Percentiles rank a stretch among this genome's conserved stretches.
Evolutionary conservation across 1,284 basidiomycete genomes (phyloP).

Genomic region (Sphaerobolus stellatus): DNA sequence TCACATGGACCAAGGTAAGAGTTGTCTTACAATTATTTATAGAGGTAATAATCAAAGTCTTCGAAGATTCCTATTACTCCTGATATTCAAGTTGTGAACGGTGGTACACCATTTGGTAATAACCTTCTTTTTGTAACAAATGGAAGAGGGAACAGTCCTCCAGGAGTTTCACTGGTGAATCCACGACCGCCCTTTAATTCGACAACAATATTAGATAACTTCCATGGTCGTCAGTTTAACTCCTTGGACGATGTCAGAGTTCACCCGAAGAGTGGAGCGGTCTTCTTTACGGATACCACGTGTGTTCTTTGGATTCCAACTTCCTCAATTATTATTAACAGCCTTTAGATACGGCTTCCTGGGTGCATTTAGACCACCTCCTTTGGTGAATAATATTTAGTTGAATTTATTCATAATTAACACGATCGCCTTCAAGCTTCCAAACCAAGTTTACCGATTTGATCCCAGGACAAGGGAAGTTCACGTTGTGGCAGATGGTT

Average conservation of each 20-base stretch:
- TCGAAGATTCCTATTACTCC: conserved; percentile 33
- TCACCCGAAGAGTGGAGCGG: conserved; percentile 57
- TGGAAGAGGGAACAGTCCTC: conserved; percentile 62
- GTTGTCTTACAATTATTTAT: background rate
- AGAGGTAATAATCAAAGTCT: conserved; percentile 1
- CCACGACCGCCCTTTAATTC: conserved; percentile 60
- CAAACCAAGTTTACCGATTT: conserved; percentile 2
- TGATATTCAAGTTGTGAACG: conserved; percentile 67
- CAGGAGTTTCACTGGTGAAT: conserved; percentile 65
- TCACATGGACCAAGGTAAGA: conserved; percentile 53
- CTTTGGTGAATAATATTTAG: background rate
- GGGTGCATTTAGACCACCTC: background rate
- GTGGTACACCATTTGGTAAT: conserved; percentile 64
- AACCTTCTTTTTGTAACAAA: conserved; percentile 65
- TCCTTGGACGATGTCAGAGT: conserved; percentile 78
- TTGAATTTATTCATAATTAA: background rate
- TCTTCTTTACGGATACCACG: conserved; percentile 73
- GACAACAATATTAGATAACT: conserved; percentile 66
- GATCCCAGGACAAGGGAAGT: conserved; percentile 62
- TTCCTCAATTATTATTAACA: background rate
- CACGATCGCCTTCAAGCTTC: background rate
- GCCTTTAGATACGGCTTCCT: background rate
- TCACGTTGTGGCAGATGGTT: conserved; percentile 68
- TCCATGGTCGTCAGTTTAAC: conserved; percentile 76
- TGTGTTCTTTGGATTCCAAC: conserved; percentile 35